Evolutionary conservation across 108 stramenopile genomes (phyloP), one percentile per base, ranked within the genome.

Genomic region (Cyclotella cryptica): DNA sequence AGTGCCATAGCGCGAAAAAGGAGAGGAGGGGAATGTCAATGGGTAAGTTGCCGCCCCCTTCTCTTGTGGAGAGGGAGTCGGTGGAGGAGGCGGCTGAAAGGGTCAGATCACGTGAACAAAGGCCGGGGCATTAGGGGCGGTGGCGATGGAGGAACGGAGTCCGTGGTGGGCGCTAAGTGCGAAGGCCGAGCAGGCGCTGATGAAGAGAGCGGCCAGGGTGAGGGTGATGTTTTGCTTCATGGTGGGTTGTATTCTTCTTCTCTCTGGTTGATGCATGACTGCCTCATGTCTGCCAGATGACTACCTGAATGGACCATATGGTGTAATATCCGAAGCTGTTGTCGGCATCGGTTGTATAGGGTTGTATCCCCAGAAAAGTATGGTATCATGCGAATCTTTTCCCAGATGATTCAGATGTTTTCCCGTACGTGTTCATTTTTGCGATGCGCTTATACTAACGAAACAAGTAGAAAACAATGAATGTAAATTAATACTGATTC

Each of bases 1-100:
- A 63, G 72, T 90, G 88, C 89, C 89, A 90, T 51, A 90, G 72
- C 45, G 55, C 69, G 70, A 90, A 86, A 81, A 82, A 88, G 13
- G 64, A 10, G 24, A 88, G 59, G 22, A 90, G 84, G 44, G 87
- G 78, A 27, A 74, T 46, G 35, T 79, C 74, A 28, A 80, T 59
- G 22, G 47, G 40, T 14, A 39, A 41, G 22, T 51, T 24, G 21
- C 42, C 70, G 42, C 79, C 83, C 15, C 79, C 79, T 35, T 74
- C 54, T 15, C 74, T 66, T 21, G 76, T 74, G 67, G 62, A 55
- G 46, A 72, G 29, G 64, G 65, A 75, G 30, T 63, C 44, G 46
- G 7, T n/a, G 28, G 39, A 39, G 59, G 72, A 42, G 15, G 79
- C 13, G 47, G 74, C 70, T 10, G 39, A 55, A 53, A 75, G 53